Evolutionary conservation across 495 filamentous ascomycete species (phyloP), one percentile per base, ranked within the genome.

Genomic region (Trichoderma gamsii): DNA sequence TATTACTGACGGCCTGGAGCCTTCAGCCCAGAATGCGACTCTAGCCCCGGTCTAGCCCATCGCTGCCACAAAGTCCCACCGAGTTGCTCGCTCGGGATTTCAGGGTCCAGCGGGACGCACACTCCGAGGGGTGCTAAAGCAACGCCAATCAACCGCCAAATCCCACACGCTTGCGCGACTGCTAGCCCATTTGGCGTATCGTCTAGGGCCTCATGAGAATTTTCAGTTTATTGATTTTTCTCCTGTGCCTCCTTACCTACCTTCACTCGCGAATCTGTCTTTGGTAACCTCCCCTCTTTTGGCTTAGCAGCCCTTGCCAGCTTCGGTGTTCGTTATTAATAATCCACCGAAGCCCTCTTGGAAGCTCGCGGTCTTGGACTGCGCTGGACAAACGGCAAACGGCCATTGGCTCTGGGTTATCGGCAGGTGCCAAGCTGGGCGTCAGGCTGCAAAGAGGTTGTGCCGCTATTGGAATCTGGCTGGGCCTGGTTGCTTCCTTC

Each of bases 141-240:
- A 18, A 21, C 21, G n/a, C 49, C 21, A 52, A 18, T 2, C 21
- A n/a, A 23, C 18, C 35, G 35, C 49, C 49, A 8, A 61, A 12
- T 61, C 56, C 56, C 56, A 61, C 56, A 61, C 13, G 29, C 23
- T 32, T 61, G 56, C 25, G 13, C 27, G 9, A 5, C 56, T 32
- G 52, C 56, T 32, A 61, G 56, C 56, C 56, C 27, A 32, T 35
- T 61, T 25, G 56, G 23, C n/a, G 56, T 61, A 61, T 61, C 56
- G 56, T 61, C 56, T 32, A 29, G 13, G 56, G 25, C 56, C 56
- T 61, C 56, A 61, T 32, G 27, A 61, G 29, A 61, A 61, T 15
- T 61, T 61, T 27, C 44, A 16, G 13, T 49, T 29, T 12, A 32
- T 15, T 32, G 9, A 3, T 29, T 61, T 27, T 61, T 29, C 27